These are phyloP conservation scores for Beauveria australis DNA, from an alignment of 2,329 filamentous ascomycete species.

Conservation along the genomic window DNA sequence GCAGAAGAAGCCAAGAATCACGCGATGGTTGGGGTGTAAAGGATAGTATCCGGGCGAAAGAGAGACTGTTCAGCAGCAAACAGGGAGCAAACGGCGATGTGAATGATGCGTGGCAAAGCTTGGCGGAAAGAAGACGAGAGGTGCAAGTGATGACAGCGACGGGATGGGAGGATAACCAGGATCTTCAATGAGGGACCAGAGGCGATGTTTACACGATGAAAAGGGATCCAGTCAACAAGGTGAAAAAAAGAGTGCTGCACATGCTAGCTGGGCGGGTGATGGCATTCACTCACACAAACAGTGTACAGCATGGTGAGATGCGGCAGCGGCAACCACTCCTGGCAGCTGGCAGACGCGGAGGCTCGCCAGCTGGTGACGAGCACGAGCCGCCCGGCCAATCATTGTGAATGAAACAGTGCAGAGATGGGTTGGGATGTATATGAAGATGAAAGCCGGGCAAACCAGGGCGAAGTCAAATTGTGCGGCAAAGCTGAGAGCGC, in stretches of 20 bases:
- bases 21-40: neutral
- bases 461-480: neutral
- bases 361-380: conserved; percentile 6
- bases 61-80: neutral
- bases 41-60: neutral
- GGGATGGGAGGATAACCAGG: neutral
- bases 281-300: conserved; percentile 7
- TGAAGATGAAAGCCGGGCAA: neutral
- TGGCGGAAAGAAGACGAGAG: neutral
- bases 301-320: conserved; percentile 1
- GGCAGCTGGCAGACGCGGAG: conserved; percentile 7
- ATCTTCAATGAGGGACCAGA: neutral
- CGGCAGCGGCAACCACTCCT: neutral
- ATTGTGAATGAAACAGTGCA: neutral
- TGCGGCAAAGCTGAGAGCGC: conserved; percentile 12
- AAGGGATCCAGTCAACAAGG: neutral
- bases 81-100: conserved; percentile 6
- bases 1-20: neutral
- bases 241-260: neutral
- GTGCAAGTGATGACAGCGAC: neutral
- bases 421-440: neutral
- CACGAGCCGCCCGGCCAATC: neutral
- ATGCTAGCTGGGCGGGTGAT: conserved; percentile 6
- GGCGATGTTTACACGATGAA: neutral
- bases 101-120: neutral